phyloP scores from a whole-genome alignment of 2,329 filamentous ascomycete species.

The Alternaria dauci region DNA sequence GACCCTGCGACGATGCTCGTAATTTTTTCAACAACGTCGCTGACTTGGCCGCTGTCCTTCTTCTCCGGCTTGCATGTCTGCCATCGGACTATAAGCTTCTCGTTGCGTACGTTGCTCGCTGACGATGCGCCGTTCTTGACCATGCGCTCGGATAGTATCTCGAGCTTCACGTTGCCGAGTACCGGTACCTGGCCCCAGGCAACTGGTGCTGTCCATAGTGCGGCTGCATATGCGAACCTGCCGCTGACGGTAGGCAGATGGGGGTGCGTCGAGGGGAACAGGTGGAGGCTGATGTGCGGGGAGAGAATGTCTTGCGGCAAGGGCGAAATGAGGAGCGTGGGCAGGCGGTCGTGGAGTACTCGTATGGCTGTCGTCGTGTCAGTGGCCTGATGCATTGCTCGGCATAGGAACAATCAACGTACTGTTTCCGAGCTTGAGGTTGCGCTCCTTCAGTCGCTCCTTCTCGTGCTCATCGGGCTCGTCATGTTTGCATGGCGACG shows the following conservation, averaged over 20 bases:
- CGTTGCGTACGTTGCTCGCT: conserved; percentile 59
- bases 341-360: conserved; percentile 68
- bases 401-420: conserved; percentile 32
- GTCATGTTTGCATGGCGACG: conserved; percentile 38
- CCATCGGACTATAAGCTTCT: conserved; percentile 93
- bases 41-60: conserved; percentile 54
- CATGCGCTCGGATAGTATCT: conserved; percentile 91
- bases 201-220: conserved; percentile 93
- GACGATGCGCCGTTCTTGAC: conserved; percentile 62
- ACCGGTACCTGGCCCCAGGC: conserved; percentile 95
- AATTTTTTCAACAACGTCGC: conserved; percentile 64
- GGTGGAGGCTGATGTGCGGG: conserved; percentile 67
- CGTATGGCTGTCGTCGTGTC: conserved; percentile 60
- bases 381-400: conserved; percentile 5
- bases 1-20: conserved; percentile 64
- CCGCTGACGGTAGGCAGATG: conserved; percentile 93
- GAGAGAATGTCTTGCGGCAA: conserved; percentile 69
- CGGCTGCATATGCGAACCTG: conserved; percentile 87
- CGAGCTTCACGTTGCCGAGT: conserved; percentile 85
- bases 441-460: conserved; percentile 65
- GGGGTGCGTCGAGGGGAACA: conserved; percentile 78
- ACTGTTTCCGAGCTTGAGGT: conserved; percentile 70
- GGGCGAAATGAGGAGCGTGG: conserved; percentile 67
- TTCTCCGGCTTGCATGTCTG: conserved; percentile 68
- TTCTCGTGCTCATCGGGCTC: conserved; percentile 50